Evolutionary conservation across 176 grass and related monocot species (phyloP).

Genomic region (Oryza glaberrima): DNA sequence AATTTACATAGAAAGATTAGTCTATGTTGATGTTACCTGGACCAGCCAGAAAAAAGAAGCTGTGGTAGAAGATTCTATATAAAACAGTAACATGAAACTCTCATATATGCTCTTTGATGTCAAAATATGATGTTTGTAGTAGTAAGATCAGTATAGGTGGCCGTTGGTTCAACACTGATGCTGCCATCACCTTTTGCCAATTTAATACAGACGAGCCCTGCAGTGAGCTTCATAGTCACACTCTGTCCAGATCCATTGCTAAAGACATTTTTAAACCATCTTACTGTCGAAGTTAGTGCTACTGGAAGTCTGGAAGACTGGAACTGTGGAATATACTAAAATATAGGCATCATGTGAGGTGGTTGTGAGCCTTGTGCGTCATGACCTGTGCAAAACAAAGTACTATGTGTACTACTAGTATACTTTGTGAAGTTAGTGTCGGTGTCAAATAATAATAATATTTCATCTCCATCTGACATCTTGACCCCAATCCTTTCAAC

Average conservation of each 20-base stretch:
- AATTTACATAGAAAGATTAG: background rate
- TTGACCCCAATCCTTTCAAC: slow-evolving; percentile 1
- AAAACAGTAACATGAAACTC: background rate
- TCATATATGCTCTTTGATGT: background rate
- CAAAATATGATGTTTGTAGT: background rate
- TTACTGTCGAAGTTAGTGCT: background rate
- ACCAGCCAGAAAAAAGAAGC: background rate
- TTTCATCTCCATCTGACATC: background rate
- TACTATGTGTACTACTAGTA: too few species aligned
- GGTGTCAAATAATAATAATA: background rate
- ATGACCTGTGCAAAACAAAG: background rate
- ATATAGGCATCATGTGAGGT: background rate
- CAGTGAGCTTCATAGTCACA: background rate
- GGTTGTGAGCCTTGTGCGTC: background rate
- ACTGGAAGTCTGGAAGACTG: background rate
- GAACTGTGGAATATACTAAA: background rate
- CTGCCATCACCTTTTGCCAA: background rate
- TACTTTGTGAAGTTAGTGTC: background rate
- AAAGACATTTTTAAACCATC: background rate
- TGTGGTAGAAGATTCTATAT: background rate
- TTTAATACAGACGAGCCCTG: background rate
- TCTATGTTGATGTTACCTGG: background rate
- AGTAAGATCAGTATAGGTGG: background rate
- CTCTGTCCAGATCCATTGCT: background rate
- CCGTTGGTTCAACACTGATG: background rate